These are phyloP conservation scores for Diatrype stigma DNA, from an alignment of 2,329 filamentous ascomycete species.

Conservation along the genomic window DNA sequence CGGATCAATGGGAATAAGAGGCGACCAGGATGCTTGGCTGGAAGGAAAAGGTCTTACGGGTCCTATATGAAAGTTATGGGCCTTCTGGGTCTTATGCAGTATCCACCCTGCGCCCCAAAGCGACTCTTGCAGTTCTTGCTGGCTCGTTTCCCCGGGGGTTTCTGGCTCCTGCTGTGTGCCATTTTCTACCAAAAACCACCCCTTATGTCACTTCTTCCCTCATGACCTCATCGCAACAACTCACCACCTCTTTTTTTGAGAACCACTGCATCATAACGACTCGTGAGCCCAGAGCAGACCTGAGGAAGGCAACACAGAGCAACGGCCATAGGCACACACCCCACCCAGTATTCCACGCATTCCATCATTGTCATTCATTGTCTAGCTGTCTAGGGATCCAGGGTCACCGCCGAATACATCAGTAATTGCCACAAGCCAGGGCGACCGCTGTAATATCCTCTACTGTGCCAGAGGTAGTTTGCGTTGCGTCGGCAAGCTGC, in stretches of 20 bases:
- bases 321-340: conserved; percentile 1
- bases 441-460: conserved; percentile 12
- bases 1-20: not conserved
- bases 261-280: conserved; percentile 6
- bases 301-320: conserved; percentile 1
- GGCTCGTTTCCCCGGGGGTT: conserved; percentile 28
- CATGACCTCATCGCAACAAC: conserved; percentile 35
- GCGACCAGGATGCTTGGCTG: not conserved
- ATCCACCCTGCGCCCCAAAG: not conserved
- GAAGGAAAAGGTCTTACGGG: not conserved
- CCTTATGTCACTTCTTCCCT: conserved; percentile 36
- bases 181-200: conserved; percentile 31
- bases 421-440: conserved; percentile 14
- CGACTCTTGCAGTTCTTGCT: not conserved
- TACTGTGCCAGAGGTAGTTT: conserved; percentile 28
- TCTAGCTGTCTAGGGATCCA: conserved; percentile 14
- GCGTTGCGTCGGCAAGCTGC: conserved; percentile 28
- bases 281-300: conserved; percentile 1
- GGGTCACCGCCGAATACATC: conserved; percentile 14
- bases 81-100: not conserved
- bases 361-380: no score
- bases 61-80: not conserved
- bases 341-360: conserved; percentile 2
- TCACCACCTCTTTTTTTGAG: conserved; percentile 20
- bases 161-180: conserved; percentile 32